A percentile compares a stretch with the other conserved stretches of the same genome.
Evolutionary conservation across 805 yeast genomes (phyloP).

Genomic region (Barnettozyma wickerhamii): DNA sequence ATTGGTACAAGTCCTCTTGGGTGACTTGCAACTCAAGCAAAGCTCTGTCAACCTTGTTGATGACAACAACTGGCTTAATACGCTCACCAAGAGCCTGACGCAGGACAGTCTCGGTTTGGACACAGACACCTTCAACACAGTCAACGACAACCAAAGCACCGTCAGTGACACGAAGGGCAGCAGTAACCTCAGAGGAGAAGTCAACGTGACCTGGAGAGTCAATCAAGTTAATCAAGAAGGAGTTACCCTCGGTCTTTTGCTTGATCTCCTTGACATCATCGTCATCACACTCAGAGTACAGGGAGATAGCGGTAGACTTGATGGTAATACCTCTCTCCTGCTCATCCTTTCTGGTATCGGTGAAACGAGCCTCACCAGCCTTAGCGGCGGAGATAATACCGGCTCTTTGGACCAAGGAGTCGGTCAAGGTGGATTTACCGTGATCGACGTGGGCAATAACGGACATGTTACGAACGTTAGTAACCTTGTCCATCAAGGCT

Average conservation of each 20-base stretch:
- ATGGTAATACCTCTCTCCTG: slow-evolving; percentile 99
- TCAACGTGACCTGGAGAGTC: slow-evolving; percentile 99
- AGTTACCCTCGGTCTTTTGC: slow-evolving; percentile 81
- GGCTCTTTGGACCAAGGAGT: slow-evolving; percentile 97
- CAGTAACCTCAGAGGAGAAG: slow-evolving; percentile 99
- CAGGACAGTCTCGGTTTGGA: slow-evolving; percentile 98
- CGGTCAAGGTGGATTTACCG: slow-evolving; percentile 99
- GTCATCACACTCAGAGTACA: slow-evolving; percentile 82
- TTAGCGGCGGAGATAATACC: slow-evolving; percentile 99
- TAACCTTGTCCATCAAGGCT: slow-evolving; percentile 98
- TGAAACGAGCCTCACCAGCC: slow-evolving; percentile 99
- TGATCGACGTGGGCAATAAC: slow-evolving; percentile 99
- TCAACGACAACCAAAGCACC: slow-evolving; percentile 99
- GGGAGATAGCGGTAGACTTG: slow-evolving; percentile 97
- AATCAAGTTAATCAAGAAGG: slow-evolving; percentile 95
- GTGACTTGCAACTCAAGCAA: slow-evolving; percentile 97
- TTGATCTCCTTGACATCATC: slow-evolving; percentile 88
- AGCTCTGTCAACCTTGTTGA: slow-evolving; percentile 99
- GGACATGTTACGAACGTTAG: slow-evolving; percentile 99
- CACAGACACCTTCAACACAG: slow-evolving; percentile 99
- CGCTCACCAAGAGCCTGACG: slow-evolving; percentile 99
- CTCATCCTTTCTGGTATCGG: slow-evolving; percentile 99
- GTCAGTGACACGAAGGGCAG: slow-evolving; percentile 99
- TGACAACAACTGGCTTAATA: slow-evolving; percentile 97
- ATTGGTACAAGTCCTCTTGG: slow-evolving; percentile 98